A percentile compares a stretch with the other conserved stretches of the same genome.
Conservation (phyloP, 2,329 filamentous ascomycete genomes). For the Verruconis gallopava region DNA sequence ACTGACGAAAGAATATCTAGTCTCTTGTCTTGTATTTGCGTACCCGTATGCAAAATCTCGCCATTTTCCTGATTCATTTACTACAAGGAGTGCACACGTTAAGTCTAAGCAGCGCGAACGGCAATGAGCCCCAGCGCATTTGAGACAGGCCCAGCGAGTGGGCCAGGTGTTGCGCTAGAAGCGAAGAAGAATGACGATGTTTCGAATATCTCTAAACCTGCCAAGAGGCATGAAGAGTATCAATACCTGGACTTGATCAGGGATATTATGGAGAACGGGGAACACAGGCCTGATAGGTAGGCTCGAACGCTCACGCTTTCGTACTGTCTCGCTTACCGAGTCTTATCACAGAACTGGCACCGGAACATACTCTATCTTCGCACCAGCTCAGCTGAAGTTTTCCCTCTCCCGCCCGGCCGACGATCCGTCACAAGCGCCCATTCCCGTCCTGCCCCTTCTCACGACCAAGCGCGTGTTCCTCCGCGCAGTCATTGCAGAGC, state of each 20-base stretch:
- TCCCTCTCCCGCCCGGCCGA: constrained; percentile 49
- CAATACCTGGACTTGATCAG: constrained; percentile 88
- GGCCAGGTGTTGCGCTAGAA: constrained; percentile 15
- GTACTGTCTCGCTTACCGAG: not conserved
- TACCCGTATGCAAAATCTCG: too few relatives aligned
- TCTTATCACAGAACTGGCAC: constrained; percentile 60
- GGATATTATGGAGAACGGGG: constrained; percentile 68
- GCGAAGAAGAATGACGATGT: constrained; percentile 9
- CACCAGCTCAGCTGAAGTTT: constrained; percentile 78
- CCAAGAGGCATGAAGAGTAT: constrained; percentile 60
- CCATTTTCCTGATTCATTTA: too few relatives aligned
- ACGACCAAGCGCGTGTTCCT: constrained; percentile 96
- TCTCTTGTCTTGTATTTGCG: too few relatives aligned
- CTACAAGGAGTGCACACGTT: too few relatives aligned
- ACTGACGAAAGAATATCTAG: too few relatives aligned
- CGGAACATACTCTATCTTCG: constrained; percentile 81
- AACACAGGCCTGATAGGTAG: constrained; percentile 78
- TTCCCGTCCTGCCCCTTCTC: constrained; percentile 72
- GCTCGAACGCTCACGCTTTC: too few relatives aligned
- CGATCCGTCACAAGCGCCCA: constrained; percentile 27
- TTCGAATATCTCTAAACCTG: not conserved
- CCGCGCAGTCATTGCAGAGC: constrained; percentile 77
- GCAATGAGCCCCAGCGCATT: constrained; percentile 12
- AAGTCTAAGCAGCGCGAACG: too few relatives aligned
- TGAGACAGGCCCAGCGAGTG: constrained; percentile 18